Evolutionary conservation across 2,329 filamentous ascomycete genomes (phyloP).

Genomic region (Neocucurbitaria cava): DNA sequence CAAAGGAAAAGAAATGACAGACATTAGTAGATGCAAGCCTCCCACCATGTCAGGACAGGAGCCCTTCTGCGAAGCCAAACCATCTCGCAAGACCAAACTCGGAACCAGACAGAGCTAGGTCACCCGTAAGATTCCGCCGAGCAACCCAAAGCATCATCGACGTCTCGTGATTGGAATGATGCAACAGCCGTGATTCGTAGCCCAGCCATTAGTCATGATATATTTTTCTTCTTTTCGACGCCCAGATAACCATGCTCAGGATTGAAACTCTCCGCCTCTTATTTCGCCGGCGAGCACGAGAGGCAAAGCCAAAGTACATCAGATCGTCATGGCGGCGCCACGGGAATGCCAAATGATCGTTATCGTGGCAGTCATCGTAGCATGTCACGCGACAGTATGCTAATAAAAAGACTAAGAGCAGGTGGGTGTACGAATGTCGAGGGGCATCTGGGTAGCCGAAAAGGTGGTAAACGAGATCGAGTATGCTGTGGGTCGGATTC

Average conservation of each 20-base stretch:
- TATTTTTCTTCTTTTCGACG: constrained; percentile 19
- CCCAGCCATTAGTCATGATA: constrained; percentile 32
- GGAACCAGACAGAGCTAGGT: constrained; percentile 2
- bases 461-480: constrained; percentile 45
- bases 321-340: constrained; percentile 11
- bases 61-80: constrained; percentile 24
- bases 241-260: constrained; percentile 13
- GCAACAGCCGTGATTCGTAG: constrained; percentile 33
- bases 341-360: constrained; percentile 9
- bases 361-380: constrained; percentile 9
- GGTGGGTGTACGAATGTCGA: constrained; percentile 40
- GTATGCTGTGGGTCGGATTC: constrained; percentile 31
- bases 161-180: constrained; percentile 21
- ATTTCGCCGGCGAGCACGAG: constrained; percentile 34
- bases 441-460: constrained; percentile 37
- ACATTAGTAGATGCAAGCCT: constrained; percentile 28
- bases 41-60: constrained; percentile 10
- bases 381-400: constrained; percentile 23
- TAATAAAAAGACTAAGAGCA: constrained; percentile 27
- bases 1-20: constrained; percentile 36
- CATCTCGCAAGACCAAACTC: constrained; percentile 11
- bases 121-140: background rate
- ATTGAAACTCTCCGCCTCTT: constrained; percentile 23
- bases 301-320: constrained; percentile 22
- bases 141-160: constrained; percentile 23